Evolutionary conservation across 768 basidiomycete species (phyloP).

Genomic region (Tulasnella sp.): DNA sequence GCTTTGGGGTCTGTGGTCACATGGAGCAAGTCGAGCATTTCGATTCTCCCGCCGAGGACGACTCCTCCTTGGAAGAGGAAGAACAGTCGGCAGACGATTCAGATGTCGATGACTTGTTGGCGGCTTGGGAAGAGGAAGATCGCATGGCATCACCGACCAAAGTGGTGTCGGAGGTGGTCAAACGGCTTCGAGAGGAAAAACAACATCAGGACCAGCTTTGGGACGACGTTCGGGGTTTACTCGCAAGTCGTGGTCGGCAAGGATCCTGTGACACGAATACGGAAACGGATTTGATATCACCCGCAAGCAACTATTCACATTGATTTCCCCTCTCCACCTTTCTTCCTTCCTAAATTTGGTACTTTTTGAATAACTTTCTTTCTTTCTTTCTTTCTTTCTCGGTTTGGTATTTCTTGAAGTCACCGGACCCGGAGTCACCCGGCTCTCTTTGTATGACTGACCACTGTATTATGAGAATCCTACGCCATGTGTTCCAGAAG

Average conservation of each 20-base stretch:
- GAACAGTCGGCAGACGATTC: not conserved
- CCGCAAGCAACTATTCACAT: not conserved
- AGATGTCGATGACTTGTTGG: not conserved
- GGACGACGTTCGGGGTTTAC: not conserved
- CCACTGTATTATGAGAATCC: not conserved
- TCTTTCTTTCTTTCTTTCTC: not conserved
- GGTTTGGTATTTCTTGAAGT: not conserved
- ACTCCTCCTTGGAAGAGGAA: not conserved
- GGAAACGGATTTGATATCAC: not conserved
- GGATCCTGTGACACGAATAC: not conserved
- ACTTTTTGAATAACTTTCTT: not conserved
- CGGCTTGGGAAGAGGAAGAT: not conserved
- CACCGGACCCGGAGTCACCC: not conserved
- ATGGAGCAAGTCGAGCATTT: not conserved
- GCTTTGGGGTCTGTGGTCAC: not conserved
- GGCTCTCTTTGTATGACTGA: not conserved
- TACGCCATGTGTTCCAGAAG: too few species aligned
- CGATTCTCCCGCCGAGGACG: not conserved
- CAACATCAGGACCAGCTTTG: not conserved
- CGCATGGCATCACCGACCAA: not conserved
- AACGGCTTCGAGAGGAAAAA: not conserved
- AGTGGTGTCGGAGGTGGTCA: not conserved
- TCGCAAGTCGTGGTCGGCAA: conserved; percentile 13
- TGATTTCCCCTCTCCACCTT: not conserved
- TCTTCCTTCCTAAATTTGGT: too few species aligned